A percentile compares a stretch with the other conserved stretches of the same genome.
Conservation (phyloP, 129 eudicot species). For the Pittosporum tobira region DNA sequence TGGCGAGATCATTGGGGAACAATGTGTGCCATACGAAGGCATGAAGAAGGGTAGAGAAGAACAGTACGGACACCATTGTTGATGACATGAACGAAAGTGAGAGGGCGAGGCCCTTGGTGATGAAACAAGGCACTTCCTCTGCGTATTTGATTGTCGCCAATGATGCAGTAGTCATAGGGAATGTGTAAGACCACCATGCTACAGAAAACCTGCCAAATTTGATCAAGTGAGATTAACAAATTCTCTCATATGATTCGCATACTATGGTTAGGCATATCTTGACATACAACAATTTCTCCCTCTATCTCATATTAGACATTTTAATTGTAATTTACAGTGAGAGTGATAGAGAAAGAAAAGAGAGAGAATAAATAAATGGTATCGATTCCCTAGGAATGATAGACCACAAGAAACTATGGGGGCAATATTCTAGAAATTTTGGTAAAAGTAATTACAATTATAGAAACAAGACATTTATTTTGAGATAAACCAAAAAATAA, state of each 20-base stretch:
- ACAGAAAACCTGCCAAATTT: conserved; percentile 38
- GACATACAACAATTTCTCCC: too few species aligned
- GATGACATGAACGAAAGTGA: conserved; percentile 49
- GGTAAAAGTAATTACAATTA: too few species aligned
- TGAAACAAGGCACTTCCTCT: conserved; percentile 35
- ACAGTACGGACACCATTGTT: conserved; percentile 41
- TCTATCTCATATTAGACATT: too few species aligned
- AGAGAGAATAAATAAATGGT: too few species aligned
- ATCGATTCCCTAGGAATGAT: too few species aligned
- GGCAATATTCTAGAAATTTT: too few species aligned
- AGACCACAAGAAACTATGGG: too few species aligned
- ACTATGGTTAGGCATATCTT: too few species aligned
- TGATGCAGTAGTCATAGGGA: conserved; percentile 63
- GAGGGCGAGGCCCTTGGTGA: conserved; percentile 39
- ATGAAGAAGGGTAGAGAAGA: conserved; percentile 47
- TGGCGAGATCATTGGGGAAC: conserved; percentile 63
- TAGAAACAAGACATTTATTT: too few species aligned
- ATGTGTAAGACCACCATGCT: conserved; percentile 72
- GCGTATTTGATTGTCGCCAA: conserved; percentile 54
- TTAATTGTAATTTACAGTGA: too few species aligned
- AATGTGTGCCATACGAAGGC: conserved; percentile 51
- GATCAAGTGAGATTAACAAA: background rate
- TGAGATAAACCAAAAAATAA: too few species aligned
- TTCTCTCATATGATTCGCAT: background rate
- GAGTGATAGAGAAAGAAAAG: too few species aligned